Base-by-base conservation (phyloP, 768 basidiomycete genomes). In the Pleurotus tuoliensis region DNA sequence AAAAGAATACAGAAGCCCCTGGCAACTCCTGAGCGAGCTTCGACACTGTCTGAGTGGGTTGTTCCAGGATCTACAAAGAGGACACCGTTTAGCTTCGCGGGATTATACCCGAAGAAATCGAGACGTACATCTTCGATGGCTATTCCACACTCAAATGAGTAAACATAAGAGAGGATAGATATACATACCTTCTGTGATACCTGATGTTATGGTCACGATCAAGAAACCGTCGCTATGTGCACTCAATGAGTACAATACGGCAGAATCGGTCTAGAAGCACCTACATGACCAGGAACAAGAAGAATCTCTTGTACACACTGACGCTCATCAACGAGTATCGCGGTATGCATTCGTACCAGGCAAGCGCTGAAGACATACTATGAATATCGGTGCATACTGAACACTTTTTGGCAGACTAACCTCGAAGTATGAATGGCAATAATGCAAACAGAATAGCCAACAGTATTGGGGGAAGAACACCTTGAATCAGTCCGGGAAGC, bases 301-400 rank as follows among this genome's bases (percentile, higher is more conserved):
- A 87, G 67, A 82, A 89, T n/a, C 89, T 77, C 9, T 79, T 79
- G 73, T 88, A 89, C 25, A 91, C 78, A 64, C 82, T 83, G 57
- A 87, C 73, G 45, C 86, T 85, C n/a, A 91, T 80, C 18, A 82
- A 71, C 0, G 85, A 86, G 58, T 81, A 81, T 39, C 82, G 77
- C 0, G 88, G 87, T 47, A 87, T 86, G 46, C 87, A 86, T 66
- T 89, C 83, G 61, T 86, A 85, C 73, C 81, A 81, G 16, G 87
- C 84, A 11, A 88, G 69, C 13, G 68, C 86, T 71, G 51, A 24
- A 25, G 39, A 18, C n/a, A 18, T 5, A 38, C 43, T 71, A 59
- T 37, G 3, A 55, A 53, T 2, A 5, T 30, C 3, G 11, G 43
- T 22, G 1, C n/a, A 40, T 22, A 16, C 13, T 5, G 4, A 13